A percentile compares a stretch with the other conserved stretches of the same genome.
Evolutionary conservation across 805 yeast genomes (phyloP).

Genomic region (Lachancea lanzarotensis): DNA sequence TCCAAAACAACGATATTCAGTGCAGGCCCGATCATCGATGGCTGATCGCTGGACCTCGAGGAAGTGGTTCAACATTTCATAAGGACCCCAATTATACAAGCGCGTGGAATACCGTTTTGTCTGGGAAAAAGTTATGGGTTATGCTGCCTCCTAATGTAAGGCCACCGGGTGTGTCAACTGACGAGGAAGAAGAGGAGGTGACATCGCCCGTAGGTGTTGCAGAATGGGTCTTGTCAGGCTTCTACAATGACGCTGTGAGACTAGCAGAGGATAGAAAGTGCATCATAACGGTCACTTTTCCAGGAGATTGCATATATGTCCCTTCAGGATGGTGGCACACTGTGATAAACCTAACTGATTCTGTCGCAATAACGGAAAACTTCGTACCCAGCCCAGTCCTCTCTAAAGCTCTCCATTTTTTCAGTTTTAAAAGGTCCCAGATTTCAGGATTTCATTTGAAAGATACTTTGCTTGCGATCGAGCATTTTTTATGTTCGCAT

Average conservation of each 20-base stretch:
- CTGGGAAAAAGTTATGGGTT: constrained; percentile 78
- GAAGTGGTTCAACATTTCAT: constrained; percentile 87
- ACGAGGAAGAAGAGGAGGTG: constrained; percentile 74
- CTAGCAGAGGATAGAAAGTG: constrained; percentile 46
- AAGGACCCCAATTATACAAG: constrained; percentile 88
- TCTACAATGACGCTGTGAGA: constrained; percentile 60
- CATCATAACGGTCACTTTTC: constrained; percentile 63
- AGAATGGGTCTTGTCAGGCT: constrained; percentile 84
- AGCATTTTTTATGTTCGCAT: constrained; percentile 11
- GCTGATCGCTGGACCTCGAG: constrained; percentile 76
- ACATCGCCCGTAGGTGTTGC: constrained; percentile 89
- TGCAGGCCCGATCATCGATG: constrained; percentile 90
- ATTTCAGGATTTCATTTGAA: constrained; percentile 71
- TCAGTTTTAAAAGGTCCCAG: constrained; percentile 61
- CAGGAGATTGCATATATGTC: constrained; percentile 81
- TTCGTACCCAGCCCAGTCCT: constrained; percentile 68
- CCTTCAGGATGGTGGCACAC: constrained; percentile 98
- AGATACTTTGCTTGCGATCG: constrained; percentile 38
- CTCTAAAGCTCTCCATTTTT: constrained; percentile 56
- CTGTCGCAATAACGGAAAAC: constrained; percentile 85
- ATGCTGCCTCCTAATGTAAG: constrained; percentile 72
- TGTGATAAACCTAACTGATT: constrained; percentile 76
- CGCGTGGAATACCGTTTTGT: constrained; percentile 81
- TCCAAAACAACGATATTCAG: constrained; percentile 30
- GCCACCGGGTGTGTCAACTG: constrained; percentile 84